These are phyloP conservation scores for Ascochyta lentis DNA, from an alignment of 2,329 filamentous ascomycete genomes.

Conservation along the genomic window DNA sequence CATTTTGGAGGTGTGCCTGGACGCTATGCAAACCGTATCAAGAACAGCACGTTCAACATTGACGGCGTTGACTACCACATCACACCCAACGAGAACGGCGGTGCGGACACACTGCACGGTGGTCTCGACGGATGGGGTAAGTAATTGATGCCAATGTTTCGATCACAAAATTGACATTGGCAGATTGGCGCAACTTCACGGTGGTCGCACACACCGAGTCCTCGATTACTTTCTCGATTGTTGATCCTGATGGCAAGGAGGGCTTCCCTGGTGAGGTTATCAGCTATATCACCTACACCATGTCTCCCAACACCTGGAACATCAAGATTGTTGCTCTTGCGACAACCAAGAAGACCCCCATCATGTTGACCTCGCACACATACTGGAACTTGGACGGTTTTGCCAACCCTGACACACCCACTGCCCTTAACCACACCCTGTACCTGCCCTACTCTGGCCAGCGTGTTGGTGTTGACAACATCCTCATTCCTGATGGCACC, in stretches of 20 bases:
- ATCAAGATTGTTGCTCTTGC: conserved; percentile 75
- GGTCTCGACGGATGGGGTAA: conserved; percentile 71
- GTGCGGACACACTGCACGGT: conserved; percentile 69
- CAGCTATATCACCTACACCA: conserved; percentile 75
- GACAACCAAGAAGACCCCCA: conserved; percentile 77
- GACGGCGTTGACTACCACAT: conserved; percentile 68
- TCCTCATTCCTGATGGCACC: conserved; percentile 58
- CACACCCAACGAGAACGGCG: conserved; percentile 64
- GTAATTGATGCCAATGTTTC: background rate
- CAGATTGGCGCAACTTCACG: conserved; percentile 74
- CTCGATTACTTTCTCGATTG: conserved; percentile 77
- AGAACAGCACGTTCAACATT: conserved; percentile 74
- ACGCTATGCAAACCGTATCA: conserved; percentile 82
- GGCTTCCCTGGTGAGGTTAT: conserved; percentile 82
- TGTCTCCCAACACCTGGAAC: conserved; percentile 71
- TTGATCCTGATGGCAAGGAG: conserved; percentile 74
- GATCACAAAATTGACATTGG: background rate
- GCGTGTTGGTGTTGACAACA: conserved; percentile 68
- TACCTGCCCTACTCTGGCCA: conserved; percentile 75
- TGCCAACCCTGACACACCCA: conserved; percentile 71
- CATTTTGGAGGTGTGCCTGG: conserved; percentile 77
- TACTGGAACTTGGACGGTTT: conserved; percentile 89
- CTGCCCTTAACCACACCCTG: conserved; percentile 73
- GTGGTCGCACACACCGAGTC: conserved; percentile 70
- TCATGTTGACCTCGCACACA: conserved; percentile 78